A percentile compares a stretch with the other conserved stretches of the same genome.
Conservation (phyloP, 1,284 basidiomycete species). For the Ceratobasidium sp. region DNA sequence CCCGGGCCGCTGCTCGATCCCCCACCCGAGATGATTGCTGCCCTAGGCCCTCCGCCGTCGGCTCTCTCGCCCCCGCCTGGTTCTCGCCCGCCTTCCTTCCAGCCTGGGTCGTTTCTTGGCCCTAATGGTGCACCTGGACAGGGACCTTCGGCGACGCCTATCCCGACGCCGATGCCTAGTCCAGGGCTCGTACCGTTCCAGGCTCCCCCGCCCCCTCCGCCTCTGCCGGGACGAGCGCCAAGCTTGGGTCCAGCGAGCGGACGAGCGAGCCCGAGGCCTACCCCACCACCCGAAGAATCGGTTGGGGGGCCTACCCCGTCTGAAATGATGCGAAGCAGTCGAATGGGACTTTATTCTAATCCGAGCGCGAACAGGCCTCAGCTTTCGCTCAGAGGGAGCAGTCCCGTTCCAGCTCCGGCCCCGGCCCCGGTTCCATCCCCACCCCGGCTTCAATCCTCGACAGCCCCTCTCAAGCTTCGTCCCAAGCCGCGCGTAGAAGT, state of each 20-base stretch:
- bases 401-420: background rate
- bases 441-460: background rate
- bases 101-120: constrained; percentile 12
- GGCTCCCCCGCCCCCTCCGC: constrained; percentile 28
- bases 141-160: constrained; percentile 20
- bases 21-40: constrained; percentile 20
- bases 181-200: constrained; percentile 36
- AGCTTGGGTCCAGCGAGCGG: background rate
- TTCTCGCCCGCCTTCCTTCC: constrained; percentile 5
- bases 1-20: background rate
- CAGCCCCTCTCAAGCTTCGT: constrained; percentile 24
- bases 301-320: constrained; percentile 2
- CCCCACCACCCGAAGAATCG: background rate
- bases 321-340: constrained; percentile 22
- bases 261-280: background rate
- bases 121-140: background rate
- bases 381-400: constrained; percentile 19
- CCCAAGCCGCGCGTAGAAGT: constrained; percentile 39
- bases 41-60: constrained; percentile 33
- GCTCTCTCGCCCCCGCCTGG: background rate
- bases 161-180: constrained; percentile 33
- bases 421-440: background rate
- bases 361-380: background rate
- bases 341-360: background rate
- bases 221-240: constrained; percentile 17